These are phyloP conservation scores for Eugenia klotzschiana DNA, from an alignment of 441 rosid genomes.

Conservation along the genomic window DNA sequence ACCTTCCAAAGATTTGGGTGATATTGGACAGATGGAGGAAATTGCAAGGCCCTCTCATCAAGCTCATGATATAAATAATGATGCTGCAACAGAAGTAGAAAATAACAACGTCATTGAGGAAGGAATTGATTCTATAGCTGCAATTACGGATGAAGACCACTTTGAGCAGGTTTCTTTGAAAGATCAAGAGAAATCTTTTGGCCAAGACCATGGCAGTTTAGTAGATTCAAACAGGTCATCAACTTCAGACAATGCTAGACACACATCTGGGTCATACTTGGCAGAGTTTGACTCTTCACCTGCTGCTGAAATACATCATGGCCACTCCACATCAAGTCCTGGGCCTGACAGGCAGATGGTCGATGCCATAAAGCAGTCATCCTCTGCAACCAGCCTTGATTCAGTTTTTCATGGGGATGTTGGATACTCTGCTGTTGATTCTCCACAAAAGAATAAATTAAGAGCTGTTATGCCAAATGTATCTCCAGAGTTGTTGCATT, in stretches of 20 bases:
- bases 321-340: slow-evolving; percentile 33
- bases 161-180: slow-evolving; percentile 76
- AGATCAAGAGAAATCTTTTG: slow-evolving; percentile 45
- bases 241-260: slow-evolving; percentile 28
- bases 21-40: slow-evolving; percentile 16
- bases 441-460: slow-evolving; percentile 54
- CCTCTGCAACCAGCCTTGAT: slow-evolving; percentile 49
- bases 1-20: slow-evolving; percentile 14
- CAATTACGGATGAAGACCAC: slow-evolving; percentile 46
- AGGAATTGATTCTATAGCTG: slow-evolving; percentile 18
- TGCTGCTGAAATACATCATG: slow-evolving; percentile 22
- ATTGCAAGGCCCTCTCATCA: slow-evolving; percentile 19
- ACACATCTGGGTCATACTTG: slow-evolving; percentile 16
- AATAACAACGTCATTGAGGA: slow-evolving; percentile 12
- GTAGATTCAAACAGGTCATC: slow-evolving; percentile 25
- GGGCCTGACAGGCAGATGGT: slow-evolving; percentile 31
- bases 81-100: slow-evolving; percentile 14
- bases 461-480: slow-evolving; percentile 81
- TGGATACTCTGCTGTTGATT: slow-evolving; percentile 46
- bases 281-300: slow-evolving; percentile 29
- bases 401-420: slow-evolving; percentile 24
- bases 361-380: slow-evolving; percentile 28
- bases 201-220: slow-evolving; percentile 12
- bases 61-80: slow-evolving; percentile 15
- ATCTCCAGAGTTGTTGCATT: slow-evolving; percentile 91